Conservation (phyloP, 768 basidiomycete genomes). For the Serendipita sp. region DNA sequence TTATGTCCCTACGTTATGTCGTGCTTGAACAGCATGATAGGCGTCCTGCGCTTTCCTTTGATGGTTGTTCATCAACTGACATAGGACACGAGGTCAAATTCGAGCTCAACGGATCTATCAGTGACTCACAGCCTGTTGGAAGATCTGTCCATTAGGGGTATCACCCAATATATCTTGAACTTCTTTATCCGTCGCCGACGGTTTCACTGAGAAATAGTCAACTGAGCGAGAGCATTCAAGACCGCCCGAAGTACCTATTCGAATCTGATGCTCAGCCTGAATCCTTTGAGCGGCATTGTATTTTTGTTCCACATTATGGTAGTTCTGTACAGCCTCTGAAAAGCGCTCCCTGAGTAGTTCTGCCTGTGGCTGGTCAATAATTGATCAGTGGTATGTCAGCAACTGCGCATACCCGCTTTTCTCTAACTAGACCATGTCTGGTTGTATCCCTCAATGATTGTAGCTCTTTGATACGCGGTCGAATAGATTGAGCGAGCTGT, state of each 20-base stretch:
- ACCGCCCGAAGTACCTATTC: constrained; percentile 15
- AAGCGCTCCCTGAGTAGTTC: constrained; percentile 14
- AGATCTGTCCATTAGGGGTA: constrained; percentile 22
- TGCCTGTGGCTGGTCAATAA: constrained; percentile 4
- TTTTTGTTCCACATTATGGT: constrained; percentile 17
- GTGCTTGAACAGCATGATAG: constrained; percentile 29
- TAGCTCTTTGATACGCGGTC: constrained; percentile 41
- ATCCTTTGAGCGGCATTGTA: constrained; percentile 15
- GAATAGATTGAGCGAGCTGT: constrained; percentile 37
- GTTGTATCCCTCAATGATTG: constrained; percentile 49
- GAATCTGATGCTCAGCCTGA: constrained; percentile 18
- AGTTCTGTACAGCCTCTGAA: constrained; percentile 18
- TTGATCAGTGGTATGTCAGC: neutral
- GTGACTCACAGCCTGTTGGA: constrained; percentile 19
- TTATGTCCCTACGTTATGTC: constrained; percentile 19
- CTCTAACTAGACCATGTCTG: constrained; percentile 45
- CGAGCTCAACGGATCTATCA: neutral
- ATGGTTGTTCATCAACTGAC: constrained; percentile 27
- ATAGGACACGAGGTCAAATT: neutral
- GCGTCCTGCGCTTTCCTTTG: constrained; percentile 28
- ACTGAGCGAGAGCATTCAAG: neutral
- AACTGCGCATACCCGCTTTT: constrained; percentile 46
- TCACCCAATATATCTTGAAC: constrained; percentile 24
- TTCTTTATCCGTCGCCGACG: constrained; percentile 27
- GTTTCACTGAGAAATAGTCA: constrained; percentile 21